phyloP scores from a whole-genome alignment of 164 flowering plant genomes.

The Cinnamomum chago region DNA sequence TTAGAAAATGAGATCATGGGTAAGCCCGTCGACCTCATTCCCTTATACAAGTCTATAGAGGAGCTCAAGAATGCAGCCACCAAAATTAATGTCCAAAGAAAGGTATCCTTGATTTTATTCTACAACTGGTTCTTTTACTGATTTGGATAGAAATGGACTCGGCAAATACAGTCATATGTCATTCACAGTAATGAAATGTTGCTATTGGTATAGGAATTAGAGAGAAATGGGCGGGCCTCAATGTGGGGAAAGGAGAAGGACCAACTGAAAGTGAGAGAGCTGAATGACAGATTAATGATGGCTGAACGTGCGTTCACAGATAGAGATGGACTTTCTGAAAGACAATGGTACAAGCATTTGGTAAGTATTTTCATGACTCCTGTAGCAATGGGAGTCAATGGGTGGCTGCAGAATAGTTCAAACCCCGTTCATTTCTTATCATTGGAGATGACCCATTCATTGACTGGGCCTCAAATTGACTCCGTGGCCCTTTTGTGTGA shows the following conservation, averaged over 20 bases:
- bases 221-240: slow-evolving; percentile 35
- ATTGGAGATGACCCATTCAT: neutral
- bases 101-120: slow-evolving; percentile 29
- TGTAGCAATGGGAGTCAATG: neutral
- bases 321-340: slow-evolving; percentile 50
- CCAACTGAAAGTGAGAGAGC: slow-evolving; percentile 40
- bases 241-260: slow-evolving; percentile 30
- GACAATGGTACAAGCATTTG: slow-evolving; percentile 78
- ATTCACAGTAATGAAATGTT: neutral
- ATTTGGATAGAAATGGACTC: neutral
- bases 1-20: slow-evolving; percentile 29
- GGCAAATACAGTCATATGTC: too few species aligned
- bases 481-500: neutral
- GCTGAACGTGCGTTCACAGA: slow-evolving; percentile 76
- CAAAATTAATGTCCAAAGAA: slow-evolving; percentile 35
- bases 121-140: neutral
- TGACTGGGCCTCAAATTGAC: neutral
- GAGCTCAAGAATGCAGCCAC: slow-evolving; percentile 51
- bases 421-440: too few species aligned
- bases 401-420: too few species aligned
- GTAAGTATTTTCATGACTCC: slow-evolving; percentile 27
- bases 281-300: slow-evolving; percentile 76
- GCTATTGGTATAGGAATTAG: slow-evolving; percentile 31
- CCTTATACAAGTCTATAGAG: slow-evolving; percentile 53
- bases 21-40: slow-evolving; percentile 35